These are phyloP conservation scores for Hypoxylon sp. DNA, from an alignment of 2,329 filamentous ascomycete species.

Conservation along the genomic window DNA sequence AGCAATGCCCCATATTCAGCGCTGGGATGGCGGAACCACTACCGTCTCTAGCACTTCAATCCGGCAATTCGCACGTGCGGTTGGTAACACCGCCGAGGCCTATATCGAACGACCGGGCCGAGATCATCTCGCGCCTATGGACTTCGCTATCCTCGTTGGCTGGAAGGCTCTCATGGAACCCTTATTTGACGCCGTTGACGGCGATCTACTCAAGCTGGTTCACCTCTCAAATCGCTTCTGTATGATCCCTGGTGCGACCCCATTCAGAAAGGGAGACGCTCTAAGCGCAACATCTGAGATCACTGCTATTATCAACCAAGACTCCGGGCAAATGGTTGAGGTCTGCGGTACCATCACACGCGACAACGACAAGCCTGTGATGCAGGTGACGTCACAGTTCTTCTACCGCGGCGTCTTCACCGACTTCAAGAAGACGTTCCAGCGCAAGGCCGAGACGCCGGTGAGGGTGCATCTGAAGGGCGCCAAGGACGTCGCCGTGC, in stretches of 20 bases:
- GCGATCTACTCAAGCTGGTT: slow-evolving; percentile 92
- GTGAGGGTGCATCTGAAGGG: slow-evolving; percentile 89
- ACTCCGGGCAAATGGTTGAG: slow-evolving; percentile 98
- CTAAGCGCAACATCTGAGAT: slow-evolving; percentile 92
- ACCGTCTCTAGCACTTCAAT: slow-evolving; percentile 71
- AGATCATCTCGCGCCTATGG: slow-evolving; percentile 76
- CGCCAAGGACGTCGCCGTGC: slow-evolving; percentile 88
- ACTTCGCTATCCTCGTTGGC: slow-evolving; percentile 93
- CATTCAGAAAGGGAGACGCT: slow-evolving; percentile 91
- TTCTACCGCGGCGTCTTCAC: slow-evolving; percentile 91
- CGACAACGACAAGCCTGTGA: slow-evolving; percentile 80
- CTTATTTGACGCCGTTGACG: slow-evolving; percentile 79
- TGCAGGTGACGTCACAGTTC: slow-evolving; percentile 98
- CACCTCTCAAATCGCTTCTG: slow-evolving; percentile 97
- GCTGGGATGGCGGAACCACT: slow-evolving; percentile 76
- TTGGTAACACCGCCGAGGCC: slow-evolving; percentile 38
- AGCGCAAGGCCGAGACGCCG: slow-evolving; percentile 91
- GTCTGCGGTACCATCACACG: slow-evolving; percentile 93
- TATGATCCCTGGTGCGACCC: slow-evolving; percentile 92
- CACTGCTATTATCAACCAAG: slow-evolving; percentile 96
- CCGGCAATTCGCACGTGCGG: slow-evolving; percentile 38
- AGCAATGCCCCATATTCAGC: slow-evolving; percentile 12
- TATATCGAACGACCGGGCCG: slow-evolving; percentile 40
- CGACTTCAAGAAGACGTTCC: slow-evolving; percentile 97
- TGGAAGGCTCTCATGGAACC: slow-evolving; percentile 98